phyloP scores from a whole-genome alignment of 1,284 basidiomycete species.

The Mycosarcoma maydis region DNA sequence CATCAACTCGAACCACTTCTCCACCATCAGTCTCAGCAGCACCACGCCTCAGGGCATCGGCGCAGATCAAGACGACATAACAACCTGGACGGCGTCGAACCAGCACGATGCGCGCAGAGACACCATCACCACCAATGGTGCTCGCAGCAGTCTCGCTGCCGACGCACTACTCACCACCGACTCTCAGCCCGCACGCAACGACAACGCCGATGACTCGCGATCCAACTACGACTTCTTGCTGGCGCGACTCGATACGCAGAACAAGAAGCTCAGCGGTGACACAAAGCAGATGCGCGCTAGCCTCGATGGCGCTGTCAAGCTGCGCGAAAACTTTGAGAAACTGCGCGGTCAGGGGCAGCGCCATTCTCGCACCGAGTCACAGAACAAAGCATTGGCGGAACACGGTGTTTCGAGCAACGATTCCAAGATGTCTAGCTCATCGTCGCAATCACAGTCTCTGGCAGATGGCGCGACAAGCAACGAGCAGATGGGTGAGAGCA shows the following conservation, averaged over 20 bases:
- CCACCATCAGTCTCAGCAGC: conserved; percentile 46
- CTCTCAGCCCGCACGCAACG: conserved; percentile 3
- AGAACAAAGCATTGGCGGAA: conserved; percentile 11
- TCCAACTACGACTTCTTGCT: conserved; percentile 59
- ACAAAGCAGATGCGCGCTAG: conserved; percentile 57
- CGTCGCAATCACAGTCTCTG: neutral
- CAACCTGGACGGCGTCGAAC: conserved; percentile 11
- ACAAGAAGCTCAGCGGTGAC: conserved; percentile 54
- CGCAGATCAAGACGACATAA: neutral
- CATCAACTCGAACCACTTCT: conserved; percentile 50
- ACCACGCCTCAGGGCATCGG: conserved; percentile 3
- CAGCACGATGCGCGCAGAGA: conserved; percentile 25
- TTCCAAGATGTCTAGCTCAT: conserved; percentile 1
- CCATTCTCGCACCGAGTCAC: conserved; percentile 27
- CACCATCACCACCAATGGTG: conserved; percentile 33
- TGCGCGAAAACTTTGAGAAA: conserved; percentile 61
- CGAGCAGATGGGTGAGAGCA: neutral
- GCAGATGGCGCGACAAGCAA: neutral
- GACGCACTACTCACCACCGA: conserved; percentile 12
- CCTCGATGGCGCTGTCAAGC: conserved; percentile 59
- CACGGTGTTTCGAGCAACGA: conserved; percentile 9
- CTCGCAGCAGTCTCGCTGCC: conserved; percentile 6
- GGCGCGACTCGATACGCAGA: conserved; percentile 53
- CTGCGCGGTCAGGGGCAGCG: conserved; percentile 42
- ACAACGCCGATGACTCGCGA: conserved; percentile 3